Evolutionary conservation across 495 filamentous ascomycete genomes (phyloP).

Genomic region (Lophiostoma macrostomum): DNA sequence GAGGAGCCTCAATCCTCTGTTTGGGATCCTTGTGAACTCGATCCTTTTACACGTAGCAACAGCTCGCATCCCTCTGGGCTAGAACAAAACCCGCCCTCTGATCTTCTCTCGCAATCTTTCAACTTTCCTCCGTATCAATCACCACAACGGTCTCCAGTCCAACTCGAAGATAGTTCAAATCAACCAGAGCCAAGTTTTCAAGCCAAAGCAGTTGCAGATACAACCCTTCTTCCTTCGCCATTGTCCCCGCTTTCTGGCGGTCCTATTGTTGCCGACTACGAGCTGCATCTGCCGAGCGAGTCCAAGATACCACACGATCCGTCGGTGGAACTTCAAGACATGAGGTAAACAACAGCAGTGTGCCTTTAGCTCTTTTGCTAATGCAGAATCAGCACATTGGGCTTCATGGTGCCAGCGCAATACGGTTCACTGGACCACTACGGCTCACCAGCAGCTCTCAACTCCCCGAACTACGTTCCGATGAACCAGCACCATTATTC

Average conservation of each 20-base stretch:
- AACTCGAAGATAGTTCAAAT: slow-evolving; percentile 6
- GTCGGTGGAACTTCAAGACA: slow-evolving; percentile 31
- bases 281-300: slow-evolving; percentile 24
- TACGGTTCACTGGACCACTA: slow-evolving; percentile 29
- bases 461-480: slow-evolving; percentile 24
- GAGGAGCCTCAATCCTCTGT: slow-evolving; percentile 16
- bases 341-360: slow-evolving; percentile 21
- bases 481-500: slow-evolving; percentile 22
- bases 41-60: slow-evolving; percentile 25
- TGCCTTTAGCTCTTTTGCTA: background rate
- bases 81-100: slow-evolving; percentile 11
- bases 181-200: slow-evolving; percentile 2
- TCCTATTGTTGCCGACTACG: slow-evolving; percentile 11
- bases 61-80: slow-evolving; percentile 22
- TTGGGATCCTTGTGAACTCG: slow-evolving; percentile 24
- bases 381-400: slow-evolving; percentile 23
- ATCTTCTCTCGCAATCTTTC: slow-evolving; percentile 24
- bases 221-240: slow-evolving; percentile 19
- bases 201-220: background rate
- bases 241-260: slow-evolving; percentile 19
- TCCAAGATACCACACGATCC: slow-evolving; percentile 19
- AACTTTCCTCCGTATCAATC: slow-evolving; percentile 24
- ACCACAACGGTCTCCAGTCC: slow-evolving; percentile 4
- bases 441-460: slow-evolving; percentile 20
- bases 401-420: slow-evolving; percentile 32